Base-by-base conservation (phyloP, 164 flowering plant genomes). In the Malania oleifera region DNA sequence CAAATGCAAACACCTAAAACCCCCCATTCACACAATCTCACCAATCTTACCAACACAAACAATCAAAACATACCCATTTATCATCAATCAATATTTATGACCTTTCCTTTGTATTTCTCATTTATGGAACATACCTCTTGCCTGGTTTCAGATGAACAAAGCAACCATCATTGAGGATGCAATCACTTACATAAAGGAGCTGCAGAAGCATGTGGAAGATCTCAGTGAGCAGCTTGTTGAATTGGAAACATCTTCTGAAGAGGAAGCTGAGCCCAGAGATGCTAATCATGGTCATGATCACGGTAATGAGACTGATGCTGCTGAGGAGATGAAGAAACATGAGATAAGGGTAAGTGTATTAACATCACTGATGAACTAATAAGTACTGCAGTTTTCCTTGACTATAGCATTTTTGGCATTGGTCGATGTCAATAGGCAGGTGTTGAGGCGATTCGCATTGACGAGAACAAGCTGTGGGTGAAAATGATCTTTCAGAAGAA, bases 111-210 rank as follows among this genome's bases (percentile, higher is more conserved):
- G 18, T 44, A 5, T 44, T 44, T 13, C 22, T 19, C 22, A 34
- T 55, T 13, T 31, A 0, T 46, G 27, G 3, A 57, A 47, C 24
- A 2, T 44, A 57, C 3, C 2, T 1, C 9, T 23, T 14, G 28
- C 11, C 24, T 18, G 62, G 25, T 56, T 65, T 22, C 56, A 89
- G 97, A 81, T 90, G 95, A 87, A 57, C 18, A 87, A 80, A 60
- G 85, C 75, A 15, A 66, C 84, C 8, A 85, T 82, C 22, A 56
- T 90, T 7, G 83, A 73, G 0, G 97, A 90, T 53, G 86, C 97
- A 0, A 69, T 80, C 20, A 70, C 72, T 37, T 85, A 87, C 70
- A 85, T 87, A 17, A 34, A 64, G 56, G 70, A 64, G 54, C 72
- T 91, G 62, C 67, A 84, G 67, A 65, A 57, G 35, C 48, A 60